These are phyloP conservation scores for Penicillium atrosanguineum DNA, from an alignment of 495 filamentous ascomycete species.

Conservation along the genomic window DNA sequence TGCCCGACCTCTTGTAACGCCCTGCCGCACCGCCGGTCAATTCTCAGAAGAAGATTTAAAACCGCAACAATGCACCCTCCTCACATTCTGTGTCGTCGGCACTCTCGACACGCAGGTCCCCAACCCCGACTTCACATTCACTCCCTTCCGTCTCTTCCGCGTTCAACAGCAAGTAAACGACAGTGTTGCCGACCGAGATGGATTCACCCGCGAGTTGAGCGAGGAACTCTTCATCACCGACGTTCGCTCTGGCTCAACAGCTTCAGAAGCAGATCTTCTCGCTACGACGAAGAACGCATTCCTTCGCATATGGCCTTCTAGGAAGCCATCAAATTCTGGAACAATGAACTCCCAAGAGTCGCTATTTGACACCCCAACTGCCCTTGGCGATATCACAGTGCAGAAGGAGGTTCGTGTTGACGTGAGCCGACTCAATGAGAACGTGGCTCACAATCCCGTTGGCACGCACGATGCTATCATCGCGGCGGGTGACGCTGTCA, in stretches of 20 bases:
- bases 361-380: conserved; percentile 19
- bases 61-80: conserved; percentile 28
- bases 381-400: conserved; percentile 52
- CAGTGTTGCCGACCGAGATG: conserved; percentile 45
- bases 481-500: conserved; percentile 30
- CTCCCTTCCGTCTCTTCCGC: conserved; percentile 56
- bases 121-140: conserved; percentile 41
- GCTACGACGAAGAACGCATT: conserved; percentile 27
- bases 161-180: conserved; percentile 55
- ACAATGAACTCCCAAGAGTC: conserved; percentile 29
- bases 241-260: conserved; percentile 23
- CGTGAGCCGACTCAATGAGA: conserved; percentile 37
- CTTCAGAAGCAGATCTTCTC: conserved; percentile 24
- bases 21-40: conserved; percentile 29
- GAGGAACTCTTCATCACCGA: conserved; percentile 33
- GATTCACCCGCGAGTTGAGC: conserved; percentile 46
- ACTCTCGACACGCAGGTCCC: conserved; percentile 44
- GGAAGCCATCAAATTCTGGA: conserved; percentile 11
- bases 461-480: conserved; percentile 29
- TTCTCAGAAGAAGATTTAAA: conserved; percentile 24
- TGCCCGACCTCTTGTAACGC: conserved; percentile 44
- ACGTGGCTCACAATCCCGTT: conserved; percentile 17
- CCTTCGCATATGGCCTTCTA: conserved; percentile 32
- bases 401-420: conserved; percentile 54
- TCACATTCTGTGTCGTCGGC: conserved; percentile 57